Evolutionary conservation across 495 filamentous ascomycete genomes (phyloP), one percentile per base, ranked within the genome.

Genomic region (Xylaria venustula): DNA sequence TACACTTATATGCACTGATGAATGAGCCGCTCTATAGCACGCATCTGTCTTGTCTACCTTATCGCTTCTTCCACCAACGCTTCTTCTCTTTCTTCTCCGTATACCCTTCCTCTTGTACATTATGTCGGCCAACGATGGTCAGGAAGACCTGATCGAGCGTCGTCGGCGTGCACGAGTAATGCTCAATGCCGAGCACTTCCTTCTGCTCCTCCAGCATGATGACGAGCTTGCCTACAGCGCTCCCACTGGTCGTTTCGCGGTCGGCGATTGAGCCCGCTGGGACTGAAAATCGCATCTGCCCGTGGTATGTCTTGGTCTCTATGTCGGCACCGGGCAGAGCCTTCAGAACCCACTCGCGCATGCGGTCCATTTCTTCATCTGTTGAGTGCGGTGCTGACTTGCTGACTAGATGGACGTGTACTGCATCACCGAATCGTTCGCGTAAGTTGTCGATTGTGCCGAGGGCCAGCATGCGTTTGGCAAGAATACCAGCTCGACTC

Each of bases 131-230:
- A 0, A 94, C 90, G 62, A 95, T 91, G 40, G 75, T 84, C 75
- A 96, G 75, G 73, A 96, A 96, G 0, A 95, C 90, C 76, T 94
- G 88, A 73, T 95, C 92, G 59, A 95, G 78, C 34, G 90, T 93
- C 50, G 90, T 92, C 61, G 88, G 89, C 47, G 82, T 87, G 63
- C 93, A 89, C 46, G 86, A 88, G 69, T 89, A 95, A 69, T 90
- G 89, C 75, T 89, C 87, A 26, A 94, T 78, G 0, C 89, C 88
- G 45, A 93, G 67, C 17, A 70, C 71, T 26, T 85, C 77, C 65
- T 86, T 89, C 49, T 84, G 75, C 64, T 81, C 82, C 72, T 96
- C 92, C 0, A 96, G 78, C 36, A 82, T 61, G 30, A 85, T 83
- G 64, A 95, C 91, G 36, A 94, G 75, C 3, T 79, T 76, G 0